A percentile compares a stretch with the other conserved stretches of the same genome.
Evolutionary conservation across 257 asterid genomes (phyloP).

Genomic region (Primulina tabacum): DNA sequence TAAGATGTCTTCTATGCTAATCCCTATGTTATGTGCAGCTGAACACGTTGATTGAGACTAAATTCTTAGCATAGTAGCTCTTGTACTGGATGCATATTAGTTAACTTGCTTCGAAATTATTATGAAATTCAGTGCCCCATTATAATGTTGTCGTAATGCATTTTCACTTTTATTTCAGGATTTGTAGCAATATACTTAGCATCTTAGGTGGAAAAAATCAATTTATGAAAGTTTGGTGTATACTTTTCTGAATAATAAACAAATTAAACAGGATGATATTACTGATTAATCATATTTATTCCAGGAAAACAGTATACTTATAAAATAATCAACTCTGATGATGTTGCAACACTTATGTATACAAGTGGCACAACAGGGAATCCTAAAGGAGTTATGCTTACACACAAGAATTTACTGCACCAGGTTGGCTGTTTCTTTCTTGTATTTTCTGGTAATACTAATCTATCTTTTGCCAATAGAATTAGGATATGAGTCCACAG

Average conservation of each 20-base stretch:
- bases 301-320: constrained; percentile 58
- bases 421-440: constrained; percentile 52
- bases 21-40: constrained; percentile 1
- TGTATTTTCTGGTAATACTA: constrained; percentile 9
- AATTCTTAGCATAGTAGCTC: constrained; percentile 1
- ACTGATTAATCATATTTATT: constrained; percentile 24
- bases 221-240: not conserved
- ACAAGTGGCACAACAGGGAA: constrained; percentile 97
- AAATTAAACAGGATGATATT: constrained; percentile 13
- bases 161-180: constrained; percentile 11
- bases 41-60: constrained; percentile 6
- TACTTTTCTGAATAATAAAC: not conserved
- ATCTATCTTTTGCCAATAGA: not conserved
- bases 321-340: constrained; percentile 66
- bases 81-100: not conserved
- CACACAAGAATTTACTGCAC: constrained; percentile 83
- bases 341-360: constrained; percentile 75
- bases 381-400: constrained; percentile 97
- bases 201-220: not conserved
- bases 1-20: not conserved
- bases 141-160: not conserved
- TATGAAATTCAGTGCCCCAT: not conserved
- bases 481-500: not conserved
- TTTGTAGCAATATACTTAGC: constrained; percentile 7
- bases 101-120: not conserved